Base-by-base conservation (phyloP, 306 rosid species). In the Coriaria nepalensis region DNA sequence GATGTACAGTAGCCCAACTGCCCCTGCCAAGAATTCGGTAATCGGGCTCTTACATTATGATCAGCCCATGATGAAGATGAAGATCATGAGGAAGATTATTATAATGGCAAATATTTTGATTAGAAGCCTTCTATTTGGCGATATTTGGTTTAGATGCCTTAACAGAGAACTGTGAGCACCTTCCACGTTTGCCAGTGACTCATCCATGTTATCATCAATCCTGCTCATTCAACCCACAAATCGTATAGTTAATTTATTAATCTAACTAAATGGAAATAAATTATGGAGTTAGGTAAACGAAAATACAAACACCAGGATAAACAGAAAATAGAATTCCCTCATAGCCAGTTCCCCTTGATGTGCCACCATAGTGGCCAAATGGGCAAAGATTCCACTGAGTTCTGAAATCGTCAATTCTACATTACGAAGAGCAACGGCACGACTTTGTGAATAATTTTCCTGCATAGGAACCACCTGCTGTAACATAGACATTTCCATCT, bases 261-360 rank as follows among this genome's bases (percentile, higher is more conserved):
- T 13, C 60, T 57, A 61, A 34, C 12, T 45, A 52, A 13, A 37
- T 15, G 49, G 43, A 49, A 57, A 60, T 29, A 49, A 57, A 60
- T 29, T 11, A 40, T 20, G 56, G 32, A 38, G 48, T 52, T 33
- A 45, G 37, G n/a, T 38, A 10, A 6, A 14, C 36, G 42, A 14
- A 41, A 53, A 55, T 33, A 48, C 34, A 51, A 48, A 45, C n/a
- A 43, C 33, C 45, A 15, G 5, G 6, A 43, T 47, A n/a, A 52
- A 67, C 58, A 51, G 43, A 42, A 8, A 37, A 29, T 1, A 20
- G 3, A 20, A 20, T 20, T 78, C 83, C 97, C 97, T 78, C 77
- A 88, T 88, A 49, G 97, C 97, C 52, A 88, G 76, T 63, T 88
- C 95, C 70, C 97, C 95, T 81, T 88, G 95, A 40, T 88, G 94